phyloP scores from a whole-genome alignment of 331 rosid genomes.

The Acacia pycnantha region DNA sequence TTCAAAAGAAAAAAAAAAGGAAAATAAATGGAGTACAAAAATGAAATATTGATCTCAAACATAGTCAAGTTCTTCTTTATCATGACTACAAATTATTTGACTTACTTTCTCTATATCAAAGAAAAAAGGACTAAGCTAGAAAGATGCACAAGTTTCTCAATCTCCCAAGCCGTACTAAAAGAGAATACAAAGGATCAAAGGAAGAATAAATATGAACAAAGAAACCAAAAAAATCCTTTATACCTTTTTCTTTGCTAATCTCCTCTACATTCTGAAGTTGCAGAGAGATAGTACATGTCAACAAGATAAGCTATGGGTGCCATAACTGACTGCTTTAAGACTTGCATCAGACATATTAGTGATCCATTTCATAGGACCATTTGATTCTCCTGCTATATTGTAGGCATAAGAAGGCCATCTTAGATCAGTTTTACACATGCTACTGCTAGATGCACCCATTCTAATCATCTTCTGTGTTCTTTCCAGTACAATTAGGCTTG shows the following conservation, averaged over 20 bases:
- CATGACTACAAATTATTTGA: not conserved
- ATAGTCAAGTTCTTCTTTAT: not conserved
- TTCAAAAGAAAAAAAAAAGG: not conserved
- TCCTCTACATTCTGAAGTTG: constrained; percentile 5
- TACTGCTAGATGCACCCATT: constrained; percentile 31
- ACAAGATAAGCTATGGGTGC: constrained; percentile 63
- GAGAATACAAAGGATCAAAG: not conserved
- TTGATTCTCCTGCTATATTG: constrained; percentile 56
- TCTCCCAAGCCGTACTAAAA: not conserved
- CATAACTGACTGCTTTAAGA: constrained; percentile 77
- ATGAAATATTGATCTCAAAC: not conserved
- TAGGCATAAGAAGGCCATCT: constrained; percentile 91
- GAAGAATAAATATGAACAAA: not conserved
- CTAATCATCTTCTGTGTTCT: constrained; percentile 73
- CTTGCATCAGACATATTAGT: constrained; percentile 72
- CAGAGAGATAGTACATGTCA: constrained; percentile 25
- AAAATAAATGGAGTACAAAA: not conserved
- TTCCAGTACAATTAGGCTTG: constrained; percentile 80
- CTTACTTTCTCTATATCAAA: not conserved
- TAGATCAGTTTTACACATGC: constrained; percentile 51
- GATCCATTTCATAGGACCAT: constrained; percentile 70
- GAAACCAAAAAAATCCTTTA: constrained; percentile 15
- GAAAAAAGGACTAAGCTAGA: not conserved
- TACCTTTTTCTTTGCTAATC: constrained; percentile 4
- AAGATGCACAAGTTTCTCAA: not conserved